These are phyloP conservation scores for Pseudohalonectria lignicola DNA, from an alignment of 2,329 filamentous ascomycete species.

Conservation along the genomic window DNA sequence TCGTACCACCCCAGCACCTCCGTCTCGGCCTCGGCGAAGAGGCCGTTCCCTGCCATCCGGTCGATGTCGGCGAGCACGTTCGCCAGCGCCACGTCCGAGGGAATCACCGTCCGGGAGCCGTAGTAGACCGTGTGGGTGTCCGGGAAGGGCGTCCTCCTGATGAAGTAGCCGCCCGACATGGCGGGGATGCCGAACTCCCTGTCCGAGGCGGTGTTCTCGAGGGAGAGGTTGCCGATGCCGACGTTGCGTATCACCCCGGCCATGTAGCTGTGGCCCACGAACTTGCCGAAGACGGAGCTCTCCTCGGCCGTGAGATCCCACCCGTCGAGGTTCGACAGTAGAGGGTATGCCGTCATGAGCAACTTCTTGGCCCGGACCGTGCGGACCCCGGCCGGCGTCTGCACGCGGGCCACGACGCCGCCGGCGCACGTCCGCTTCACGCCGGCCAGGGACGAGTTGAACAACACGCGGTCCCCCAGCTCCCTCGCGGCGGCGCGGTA, in stretches of 20 bases:
- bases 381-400: not conserved
- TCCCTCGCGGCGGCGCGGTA: constrained; percentile 4
- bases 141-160: not conserved
- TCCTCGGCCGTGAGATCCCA: constrained; percentile 1
- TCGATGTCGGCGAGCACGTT: constrained; percentile 1
- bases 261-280: constrained; percentile 3
- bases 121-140: not conserved
- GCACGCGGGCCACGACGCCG: not conserved
- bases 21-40: not conserved
- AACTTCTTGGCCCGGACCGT: constrained; percentile 1
- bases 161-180: not conserved
- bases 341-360: not conserved
- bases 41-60: not conserved
- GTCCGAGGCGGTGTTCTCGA: not conserved
- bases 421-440: not conserved
- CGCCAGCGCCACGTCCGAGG: not conserved
- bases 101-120: not conserved
- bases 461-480: constrained; percentile 3
- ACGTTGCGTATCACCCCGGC: constrained; percentile 4
- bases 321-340: not conserved
- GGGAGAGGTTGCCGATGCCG: not conserved
- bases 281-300: constrained; percentile 1
- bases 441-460: not conserved
- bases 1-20: not conserved
- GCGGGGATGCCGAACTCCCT: not conserved